These are phyloP conservation scores for Cutaneotrichosporon daszewskae DNA, from an alignment of 1,284 basidiomycete genomes.

Conservation along the genomic window DNA sequence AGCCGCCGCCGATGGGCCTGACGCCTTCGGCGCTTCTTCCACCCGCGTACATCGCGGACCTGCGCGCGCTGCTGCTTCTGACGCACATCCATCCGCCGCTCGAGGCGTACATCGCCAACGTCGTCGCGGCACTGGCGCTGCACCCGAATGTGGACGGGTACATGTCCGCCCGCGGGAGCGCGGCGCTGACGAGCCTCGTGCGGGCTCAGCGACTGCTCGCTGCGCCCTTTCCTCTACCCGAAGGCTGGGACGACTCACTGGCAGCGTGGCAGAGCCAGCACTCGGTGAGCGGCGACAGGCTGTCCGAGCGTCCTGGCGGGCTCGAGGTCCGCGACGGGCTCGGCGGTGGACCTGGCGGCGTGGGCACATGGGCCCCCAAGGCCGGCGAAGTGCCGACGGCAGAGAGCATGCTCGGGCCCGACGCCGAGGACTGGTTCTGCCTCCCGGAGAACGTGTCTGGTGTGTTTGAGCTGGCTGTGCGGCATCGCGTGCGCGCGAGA, in stretches of 20 bases:
- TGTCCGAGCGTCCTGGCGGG: no score
- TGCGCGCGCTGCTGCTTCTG: conserved; percentile 29
- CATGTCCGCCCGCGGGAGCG: conserved; percentile 24
- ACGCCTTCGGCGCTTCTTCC: conserved; percentile 15
- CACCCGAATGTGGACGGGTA: conserved; percentile 31
- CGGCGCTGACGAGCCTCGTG: conserved; percentile 24
- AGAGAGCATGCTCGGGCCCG: conserved; percentile 4
- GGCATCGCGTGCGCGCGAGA: conserved; percentile 30
- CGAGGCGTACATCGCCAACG: conserved; percentile 33
- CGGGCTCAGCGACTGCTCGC: conserved; percentile 32
- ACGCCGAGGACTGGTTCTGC: conserved; percentile 28
- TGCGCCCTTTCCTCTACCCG: conserved; percentile 23
- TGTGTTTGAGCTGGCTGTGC: conserved; percentile 27
- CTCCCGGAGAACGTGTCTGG: conserved; percentile 29
- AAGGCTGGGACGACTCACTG: conserved; percentile 18
- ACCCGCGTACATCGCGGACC: conserved; percentile 22
- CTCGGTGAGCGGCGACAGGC: neutral
- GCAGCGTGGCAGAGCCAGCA: conserved; percentile 5
- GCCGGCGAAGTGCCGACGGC: conserved; percentile 37
- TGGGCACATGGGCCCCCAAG: conserved; percentile 29
- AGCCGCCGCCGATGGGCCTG: conserved; percentile 13
- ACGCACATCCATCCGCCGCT: conserved; percentile 41
- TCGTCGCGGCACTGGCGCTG: conserved; percentile 31
- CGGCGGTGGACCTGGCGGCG: conserved; percentile 31
- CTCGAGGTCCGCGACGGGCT: conserved; percentile 8